A percentile compares a stretch with the other conserved stretches of the same genome.
These are phyloP conservation scores for Erodium maritimum DNA, from an alignment of 345 rosid genomes.

Conservation along the genomic window DNA sequence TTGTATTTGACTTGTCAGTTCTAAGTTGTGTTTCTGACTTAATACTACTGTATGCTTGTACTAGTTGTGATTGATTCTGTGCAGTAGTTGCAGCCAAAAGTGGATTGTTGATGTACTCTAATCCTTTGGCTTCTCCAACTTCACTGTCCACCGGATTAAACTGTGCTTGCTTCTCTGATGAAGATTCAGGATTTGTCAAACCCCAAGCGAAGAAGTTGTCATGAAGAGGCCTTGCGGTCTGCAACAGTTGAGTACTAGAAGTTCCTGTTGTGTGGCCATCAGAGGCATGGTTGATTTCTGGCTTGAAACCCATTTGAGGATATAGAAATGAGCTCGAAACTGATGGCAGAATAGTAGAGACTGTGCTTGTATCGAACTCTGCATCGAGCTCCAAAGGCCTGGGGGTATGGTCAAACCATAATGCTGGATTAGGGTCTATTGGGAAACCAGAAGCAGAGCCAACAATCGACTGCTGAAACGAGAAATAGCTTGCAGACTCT, in stretches of 20 bases:
- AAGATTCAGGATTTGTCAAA: conserved; percentile 16
- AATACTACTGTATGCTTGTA: no score
- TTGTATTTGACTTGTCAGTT: no score
- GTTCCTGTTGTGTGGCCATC: no score
- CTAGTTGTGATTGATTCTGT: no score
- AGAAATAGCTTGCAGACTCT: conserved; percentile 21
- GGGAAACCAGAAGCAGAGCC: conserved; percentile 29
- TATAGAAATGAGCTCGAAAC: no score
- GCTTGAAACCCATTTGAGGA: no score
- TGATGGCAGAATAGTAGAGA: no score
- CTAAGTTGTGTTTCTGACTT: no score
- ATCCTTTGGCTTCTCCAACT: conserved; percentile 33
- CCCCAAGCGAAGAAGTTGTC: not conserved
- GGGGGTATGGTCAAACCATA: conserved; percentile 19
- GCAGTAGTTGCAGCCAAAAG: conserved; percentile 20
- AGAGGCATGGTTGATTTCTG: no score
- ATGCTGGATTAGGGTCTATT: conserved; percentile 13
- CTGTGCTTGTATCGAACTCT: not conserved
- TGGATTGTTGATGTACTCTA: conserved; percentile 34
- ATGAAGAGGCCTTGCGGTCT: not conserved
- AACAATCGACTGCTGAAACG: conserved; percentile 48
- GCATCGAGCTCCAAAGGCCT: conserved; percentile 10
- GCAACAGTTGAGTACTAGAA: no score
- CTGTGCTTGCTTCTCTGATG: conserved; percentile 14
- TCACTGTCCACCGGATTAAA: conserved; percentile 14